These are phyloP conservation scores for Malbranchea zuffiana DNA, from an alignment of 2,329 filamentous ascomycete species.

Conservation along the genomic window DNA sequence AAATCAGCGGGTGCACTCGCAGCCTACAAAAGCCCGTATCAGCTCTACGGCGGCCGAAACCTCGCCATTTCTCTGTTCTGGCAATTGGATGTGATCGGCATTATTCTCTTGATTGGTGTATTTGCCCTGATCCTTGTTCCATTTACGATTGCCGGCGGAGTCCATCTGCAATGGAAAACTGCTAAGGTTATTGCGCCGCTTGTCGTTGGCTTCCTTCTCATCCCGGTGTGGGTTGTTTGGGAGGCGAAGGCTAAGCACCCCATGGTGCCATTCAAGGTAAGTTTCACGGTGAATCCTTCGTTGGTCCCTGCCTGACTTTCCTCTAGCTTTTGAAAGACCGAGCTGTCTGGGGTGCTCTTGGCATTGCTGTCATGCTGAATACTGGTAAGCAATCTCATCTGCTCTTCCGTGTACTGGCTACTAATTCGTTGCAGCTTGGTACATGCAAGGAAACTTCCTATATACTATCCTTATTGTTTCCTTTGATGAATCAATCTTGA, in stretches of 20 bases:
- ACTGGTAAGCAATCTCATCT: conserved; percentile 27
- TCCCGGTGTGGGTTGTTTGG: conserved; percentile 45
- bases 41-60: conserved; percentile 31
- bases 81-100: conserved; percentile 45
- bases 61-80: conserved; percentile 42
- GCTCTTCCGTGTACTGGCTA: not conserved
- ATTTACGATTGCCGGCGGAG: conserved; percentile 47
- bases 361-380: conserved; percentile 47
- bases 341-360: conserved; percentile 52
- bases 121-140: conserved; percentile 45
- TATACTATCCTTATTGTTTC: conserved; percentile 52
- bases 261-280: conserved; percentile 47
- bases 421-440: conserved; percentile 36
- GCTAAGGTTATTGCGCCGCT: conserved; percentile 44
- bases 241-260: conserved; percentile 42
- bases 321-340: conserved; percentile 48
- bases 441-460: conserved; percentile 53
- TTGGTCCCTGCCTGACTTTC: not conserved
- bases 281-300: conserved; percentile 8
- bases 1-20: conserved; percentile 41
- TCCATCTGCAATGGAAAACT: conserved; percentile 39
- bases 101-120: conserved; percentile 43
- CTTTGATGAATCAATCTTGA: conserved; percentile 48
- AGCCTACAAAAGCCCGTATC: conserved; percentile 35
- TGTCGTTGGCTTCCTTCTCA: conserved; percentile 39